Evolutionary conservation across 2,329 filamentous ascomycete genomes (phyloP).

Genomic region (Colletotrichum magnum): DNA sequence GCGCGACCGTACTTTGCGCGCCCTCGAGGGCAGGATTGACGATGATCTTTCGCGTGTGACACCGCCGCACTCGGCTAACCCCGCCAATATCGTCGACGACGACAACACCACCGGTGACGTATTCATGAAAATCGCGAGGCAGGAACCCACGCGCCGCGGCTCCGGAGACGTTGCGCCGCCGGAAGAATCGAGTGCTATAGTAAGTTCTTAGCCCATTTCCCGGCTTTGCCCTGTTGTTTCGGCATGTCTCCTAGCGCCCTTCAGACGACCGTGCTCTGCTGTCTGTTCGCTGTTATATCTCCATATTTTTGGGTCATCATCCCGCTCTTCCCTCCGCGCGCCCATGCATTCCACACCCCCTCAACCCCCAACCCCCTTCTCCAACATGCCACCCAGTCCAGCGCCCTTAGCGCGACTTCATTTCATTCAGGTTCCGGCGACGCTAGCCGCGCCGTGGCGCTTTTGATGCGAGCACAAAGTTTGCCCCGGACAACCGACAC

Average conservation of each 20-base stretch:
- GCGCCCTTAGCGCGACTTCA: conserved; percentile 28
- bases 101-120: conserved; percentile 70
- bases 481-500: conserved; percentile 25
- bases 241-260: conserved; percentile 31
- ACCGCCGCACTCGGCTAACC: conserved; percentile 55
- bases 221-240: conserved; percentile 36
- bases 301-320: conserved; percentile 33
- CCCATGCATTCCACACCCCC: conserved; percentile 10
- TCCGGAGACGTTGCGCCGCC: conserved; percentile 50
- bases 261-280: conserved; percentile 36
- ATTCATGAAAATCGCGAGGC: conserved; percentile 71
- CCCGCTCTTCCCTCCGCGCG: conserved; percentile 13
- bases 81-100: conserved; percentile 49
- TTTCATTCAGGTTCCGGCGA: conserved; percentile 35
- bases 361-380: not conserved
- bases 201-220: conserved; percentile 54
- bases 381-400: conserved; percentile 12
- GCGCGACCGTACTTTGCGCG: conserved; percentile 65
- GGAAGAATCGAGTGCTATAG: conserved; percentile 58
- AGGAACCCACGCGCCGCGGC: conserved; percentile 61
- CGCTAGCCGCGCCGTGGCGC: conserved; percentile 23
- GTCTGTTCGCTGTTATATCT: conserved; percentile 28
- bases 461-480: conserved; percentile 17
- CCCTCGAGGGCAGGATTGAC: conserved; percentile 62
- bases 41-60: conserved; percentile 56